These are phyloP conservation scores for Capsicum baccatum DNA, from an alignment of 257 asterid species.

Conservation along the genomic window DNA sequence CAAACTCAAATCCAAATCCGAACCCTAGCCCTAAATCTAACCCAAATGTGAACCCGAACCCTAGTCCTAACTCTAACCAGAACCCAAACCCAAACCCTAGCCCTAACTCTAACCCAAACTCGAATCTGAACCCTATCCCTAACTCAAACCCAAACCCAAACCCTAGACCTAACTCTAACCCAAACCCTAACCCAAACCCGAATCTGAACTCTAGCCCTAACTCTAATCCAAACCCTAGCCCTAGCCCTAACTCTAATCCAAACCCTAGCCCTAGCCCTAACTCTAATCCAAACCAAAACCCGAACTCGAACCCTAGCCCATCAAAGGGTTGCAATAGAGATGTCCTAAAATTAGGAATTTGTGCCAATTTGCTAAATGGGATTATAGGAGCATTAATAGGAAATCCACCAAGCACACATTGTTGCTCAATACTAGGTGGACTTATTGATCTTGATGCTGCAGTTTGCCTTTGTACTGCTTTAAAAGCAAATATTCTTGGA, in stretches of 20 bases:
- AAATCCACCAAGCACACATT: conserved; percentile 59
- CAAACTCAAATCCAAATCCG: too few species aligned
- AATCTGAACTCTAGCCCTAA: background rate
- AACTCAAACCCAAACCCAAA: too few species aligned
- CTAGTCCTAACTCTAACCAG: conserved; percentile 6
- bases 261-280: conserved; percentile 43
- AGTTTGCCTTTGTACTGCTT: conserved; percentile 70
- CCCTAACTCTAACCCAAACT: background rate
- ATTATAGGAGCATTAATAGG: conserved; percentile 54
- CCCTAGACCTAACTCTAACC: background rate
- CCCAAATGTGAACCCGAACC: background rate
- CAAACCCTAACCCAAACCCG: conserved; percentile 18
- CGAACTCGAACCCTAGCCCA: conserved; percentile 37
- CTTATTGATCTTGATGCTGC: conserved; percentile 68
- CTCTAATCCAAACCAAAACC: too few species aligned
- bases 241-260: too few species aligned
- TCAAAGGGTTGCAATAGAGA: conserved; percentile 61
- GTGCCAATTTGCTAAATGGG: conserved; percentile 64
- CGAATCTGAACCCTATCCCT: too few species aligned
- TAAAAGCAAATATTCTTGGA: conserved; percentile 67
- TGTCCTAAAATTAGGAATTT: conserved; percentile 60
- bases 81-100: conserved; percentile 29
- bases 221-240: background rate
- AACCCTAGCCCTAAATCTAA: background rate
- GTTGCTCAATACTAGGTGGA: conserved; percentile 70